Percentiles rank a stretch among this genome's conserved stretches.
Conservation (phyloP, 208 protist genomes). For the Trypanosomatidae sp. region DNA sequence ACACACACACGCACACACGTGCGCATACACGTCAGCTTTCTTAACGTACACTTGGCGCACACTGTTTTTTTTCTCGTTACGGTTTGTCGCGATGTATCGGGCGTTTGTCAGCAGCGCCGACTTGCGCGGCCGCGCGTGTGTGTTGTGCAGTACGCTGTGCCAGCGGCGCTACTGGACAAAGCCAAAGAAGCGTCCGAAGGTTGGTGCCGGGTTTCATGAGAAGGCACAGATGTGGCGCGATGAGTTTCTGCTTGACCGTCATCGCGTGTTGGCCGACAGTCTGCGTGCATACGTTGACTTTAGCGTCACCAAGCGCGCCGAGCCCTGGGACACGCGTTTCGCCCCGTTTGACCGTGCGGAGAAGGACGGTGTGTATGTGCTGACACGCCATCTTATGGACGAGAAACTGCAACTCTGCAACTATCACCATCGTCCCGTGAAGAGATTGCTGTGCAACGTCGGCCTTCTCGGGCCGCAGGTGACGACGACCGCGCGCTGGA, state of each 20-base stretch:
- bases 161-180: slow-evolving; percentile 81
- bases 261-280: slow-evolving; percentile 74
- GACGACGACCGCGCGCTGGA: slow-evolving; percentile 72
- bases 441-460: slow-evolving; percentile 81
- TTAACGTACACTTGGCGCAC: not conserved
- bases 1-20: not conserved
- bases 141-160: slow-evolving; percentile 10
- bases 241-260: slow-evolving; percentile 79
- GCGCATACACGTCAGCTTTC: not conserved
- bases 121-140: slow-evolving; percentile 36
- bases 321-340: slow-evolving; percentile 87
- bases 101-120: slow-evolving; percentile 43
- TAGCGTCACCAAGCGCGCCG: slow-evolving; percentile 62
- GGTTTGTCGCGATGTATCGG: slow-evolving; percentile 14
- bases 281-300: slow-evolving; percentile 82
- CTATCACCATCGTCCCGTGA: slow-evolving; percentile 79
- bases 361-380: slow-evolving; percentile 80
- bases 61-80: not conserved
- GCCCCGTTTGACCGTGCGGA: slow-evolving; percentile 82
- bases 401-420: slow-evolving; percentile 86
- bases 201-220: slow-evolving; percentile 75
- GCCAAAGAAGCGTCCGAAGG: slow-evolving; percentile 84
- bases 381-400: slow-evolving; percentile 80
- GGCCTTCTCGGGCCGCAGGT: slow-evolving; percentile 79
- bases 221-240: slow-evolving; percentile 85